Evolutionary conservation across 352 stramenopile species (phyloP).

Genomic region (Phytophthora crassamura): DNA sequence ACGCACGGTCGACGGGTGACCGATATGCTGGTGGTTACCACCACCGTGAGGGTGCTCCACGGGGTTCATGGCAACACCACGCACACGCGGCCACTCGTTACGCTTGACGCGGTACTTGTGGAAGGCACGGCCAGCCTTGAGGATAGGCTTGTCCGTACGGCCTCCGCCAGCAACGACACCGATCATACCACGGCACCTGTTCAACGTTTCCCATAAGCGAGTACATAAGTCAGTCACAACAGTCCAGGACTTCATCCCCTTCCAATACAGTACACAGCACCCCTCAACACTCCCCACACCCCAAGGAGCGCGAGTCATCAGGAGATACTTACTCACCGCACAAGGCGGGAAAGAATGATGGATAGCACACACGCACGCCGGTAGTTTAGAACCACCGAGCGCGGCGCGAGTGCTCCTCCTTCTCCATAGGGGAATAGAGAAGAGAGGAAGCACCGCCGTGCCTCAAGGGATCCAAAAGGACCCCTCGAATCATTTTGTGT

Average conservation of each 20-base stretch:
- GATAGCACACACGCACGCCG: slow-evolving; percentile 47
- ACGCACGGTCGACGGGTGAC: slow-evolving; percentile 97
- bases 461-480: slow-evolving; percentile 22
- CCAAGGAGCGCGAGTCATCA: slow-evolving; percentile 17
- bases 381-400: slow-evolving; percentile 7
- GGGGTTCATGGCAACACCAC: slow-evolving; percentile 99
- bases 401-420: slow-evolving; percentile 33
- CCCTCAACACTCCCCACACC: slow-evolving; percentile 8
- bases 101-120: slow-evolving; percentile 99
- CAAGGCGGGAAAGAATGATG: slow-evolving; percentile 63
- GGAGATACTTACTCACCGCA: slow-evolving; percentile 89
- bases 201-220: slow-evolving; percentile 40
- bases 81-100: slow-evolving; percentile 99
- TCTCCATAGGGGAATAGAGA: slow-evolving; percentile 19
- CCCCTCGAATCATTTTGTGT: slow-evolving; percentile 36
- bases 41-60: slow-evolving; percentile 99
- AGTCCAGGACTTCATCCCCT: slow-evolving; percentile 22
- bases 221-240: slow-evolving; percentile 40
- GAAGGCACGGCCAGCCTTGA: slow-evolving; percentile 98
- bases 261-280: slow-evolving; percentile 1
- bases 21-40: slow-evolving; percentile 99
- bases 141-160: slow-evolving; percentile 98
- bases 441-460: slow-evolving; percentile 39
- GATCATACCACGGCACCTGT: slow-evolving; percentile 95
- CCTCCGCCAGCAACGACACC: slow-evolving; percentile 98